A percentile compares a stretch with the other conserved stretches of the same genome.
Evolutionary conservation across 305 asterid genomes (phyloP).

Genomic region (Plantago lanceolata): DNA sequence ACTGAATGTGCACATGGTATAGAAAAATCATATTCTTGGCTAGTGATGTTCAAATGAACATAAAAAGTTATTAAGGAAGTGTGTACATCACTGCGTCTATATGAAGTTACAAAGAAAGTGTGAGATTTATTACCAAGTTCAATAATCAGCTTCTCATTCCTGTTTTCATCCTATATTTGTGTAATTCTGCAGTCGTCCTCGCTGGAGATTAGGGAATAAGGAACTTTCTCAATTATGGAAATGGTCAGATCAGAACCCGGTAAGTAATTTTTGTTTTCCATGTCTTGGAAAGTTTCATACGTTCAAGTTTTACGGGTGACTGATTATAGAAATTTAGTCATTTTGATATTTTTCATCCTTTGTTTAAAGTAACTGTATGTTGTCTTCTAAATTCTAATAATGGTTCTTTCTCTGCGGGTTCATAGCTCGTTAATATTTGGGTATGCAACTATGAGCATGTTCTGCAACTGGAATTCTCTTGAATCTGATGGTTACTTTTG

Average conservation of each 20-base stretch:
- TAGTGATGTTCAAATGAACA: conserved; percentile 18
- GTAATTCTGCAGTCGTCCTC: conserved; percentile 58
- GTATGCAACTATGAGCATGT: not conserved
- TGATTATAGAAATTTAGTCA: not conserved
- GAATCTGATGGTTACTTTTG: conserved; percentile 15
- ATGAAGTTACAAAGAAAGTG: not conserved
- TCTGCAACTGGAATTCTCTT: not conserved
- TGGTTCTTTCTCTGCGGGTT: not conserved
- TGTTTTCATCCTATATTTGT: conserved; percentile 19
- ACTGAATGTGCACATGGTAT: not conserved
- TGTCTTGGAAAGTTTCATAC: conserved; percentile 1
- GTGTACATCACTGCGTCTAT: conserved; percentile 1
- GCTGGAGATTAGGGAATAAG: conserved; percentile 94
- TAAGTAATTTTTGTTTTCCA: conserved; percentile 31
- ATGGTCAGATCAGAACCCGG: conserved; percentile 99
- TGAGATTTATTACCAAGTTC: conserved; percentile 8
- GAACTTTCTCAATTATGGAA: conserved; percentile 93
- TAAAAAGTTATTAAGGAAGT: not conserved
- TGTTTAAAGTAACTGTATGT: not conserved
- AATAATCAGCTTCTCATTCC: conserved; percentile 12
- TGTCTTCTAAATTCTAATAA: not conserved
- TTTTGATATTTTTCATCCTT: not conserved
- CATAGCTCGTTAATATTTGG: not conserved
- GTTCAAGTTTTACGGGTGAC: not conserved
- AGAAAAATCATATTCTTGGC: conserved; percentile 4